Evolutionary conservation across 352 stramenopile genomes (phyloP), one percentile per base, ranked within the genome.

Genomic region (Pythium phragmiticola): DNA sequence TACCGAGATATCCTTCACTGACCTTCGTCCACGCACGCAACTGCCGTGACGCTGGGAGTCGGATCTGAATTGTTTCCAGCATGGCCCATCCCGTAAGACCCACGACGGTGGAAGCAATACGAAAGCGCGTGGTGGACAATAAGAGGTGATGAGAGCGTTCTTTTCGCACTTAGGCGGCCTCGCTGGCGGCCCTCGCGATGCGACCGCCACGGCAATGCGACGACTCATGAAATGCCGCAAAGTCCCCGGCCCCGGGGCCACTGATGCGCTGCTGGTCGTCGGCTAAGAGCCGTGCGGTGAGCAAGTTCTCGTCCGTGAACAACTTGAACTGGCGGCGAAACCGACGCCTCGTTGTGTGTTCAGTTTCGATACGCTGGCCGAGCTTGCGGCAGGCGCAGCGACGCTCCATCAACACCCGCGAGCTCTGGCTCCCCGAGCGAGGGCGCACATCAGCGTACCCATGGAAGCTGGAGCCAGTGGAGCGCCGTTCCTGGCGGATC

Each of bases 351-450:
- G 57, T 58, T 4, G 64, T 45, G 28, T 56, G 52, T 19, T 30
- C 45, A 13, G 56, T 63, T 51, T 69, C 67, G 21, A 74, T 39
- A 4, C 57, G 49, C 57, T 75, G 70, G 6, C 70, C 70, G 3
- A 77, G 67, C 45, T 72, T 69, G 12, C 47, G 58, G 46, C 71
- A 77, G 8, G 60, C 49, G 28, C 71, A 56, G 23, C 57, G 42
- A 28, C 47, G 43, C 17, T 14, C 39, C 21, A 21, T 39, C 21
- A 50, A 9, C 12, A 28, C 37, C 11, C 47, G 37, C 0, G 53
- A 60, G 26, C 39, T 46, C 39, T 46, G 39, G 17, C 39, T 46
- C 7, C 14, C 14, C 5, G 39, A 46, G 13, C 39, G 21, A 47
- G 41, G 3, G 28, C 30, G 26, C 11, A 11, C 17, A 43, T 37